phyloP scores from a whole-genome alignment of 495 filamentous ascomycete species.

The Evernia prunastri region DNA sequence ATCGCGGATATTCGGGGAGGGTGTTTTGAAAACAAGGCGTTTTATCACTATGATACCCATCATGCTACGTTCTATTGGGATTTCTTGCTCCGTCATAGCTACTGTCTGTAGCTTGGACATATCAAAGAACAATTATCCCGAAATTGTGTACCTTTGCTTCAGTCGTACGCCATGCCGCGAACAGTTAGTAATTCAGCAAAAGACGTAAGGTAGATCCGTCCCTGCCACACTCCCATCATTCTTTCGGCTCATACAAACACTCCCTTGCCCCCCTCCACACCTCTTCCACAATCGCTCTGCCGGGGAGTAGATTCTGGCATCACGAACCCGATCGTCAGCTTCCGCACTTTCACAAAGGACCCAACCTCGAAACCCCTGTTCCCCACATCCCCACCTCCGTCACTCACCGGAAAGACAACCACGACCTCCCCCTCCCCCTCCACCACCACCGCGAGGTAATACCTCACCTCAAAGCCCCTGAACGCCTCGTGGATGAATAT shows the following conservation, averaged over 20 bases:
- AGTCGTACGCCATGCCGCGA: background rate
- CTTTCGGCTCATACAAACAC: constrained; percentile 67
- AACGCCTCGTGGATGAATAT: constrained; percentile 95
- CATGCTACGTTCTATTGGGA: background rate
- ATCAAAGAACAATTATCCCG: background rate
- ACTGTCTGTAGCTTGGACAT: background rate
- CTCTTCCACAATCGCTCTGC: constrained; percentile 62
- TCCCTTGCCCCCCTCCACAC: constrained; percentile 76
- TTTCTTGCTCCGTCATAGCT: background rate
- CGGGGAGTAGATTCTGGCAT: constrained; percentile 57
- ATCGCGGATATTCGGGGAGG: background rate
- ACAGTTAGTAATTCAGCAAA: background rate
- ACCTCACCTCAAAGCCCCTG: constrained; percentile 82
- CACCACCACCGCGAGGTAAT: constrained; percentile 84
- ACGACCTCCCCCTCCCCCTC: constrained; percentile 83
- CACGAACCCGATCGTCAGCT: constrained; percentile 12
- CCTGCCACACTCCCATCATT: constrained; percentile 24
- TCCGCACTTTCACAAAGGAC: background rate
- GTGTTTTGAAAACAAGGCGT: constrained; percentile 7
- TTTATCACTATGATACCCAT: constrained; percentile 13
- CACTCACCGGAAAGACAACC: constrained; percentile 79
- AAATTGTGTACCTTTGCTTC: background rate
- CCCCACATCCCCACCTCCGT: background rate
- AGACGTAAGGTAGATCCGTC: background rate
- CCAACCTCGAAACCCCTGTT: background rate